A percentile compares a stretch with the other conserved stretches of the same genome.
These are phyloP conservation scores for Picea glauca DNA, from an alignment of 75 land plant species.

Conservation along the genomic window DNA sequence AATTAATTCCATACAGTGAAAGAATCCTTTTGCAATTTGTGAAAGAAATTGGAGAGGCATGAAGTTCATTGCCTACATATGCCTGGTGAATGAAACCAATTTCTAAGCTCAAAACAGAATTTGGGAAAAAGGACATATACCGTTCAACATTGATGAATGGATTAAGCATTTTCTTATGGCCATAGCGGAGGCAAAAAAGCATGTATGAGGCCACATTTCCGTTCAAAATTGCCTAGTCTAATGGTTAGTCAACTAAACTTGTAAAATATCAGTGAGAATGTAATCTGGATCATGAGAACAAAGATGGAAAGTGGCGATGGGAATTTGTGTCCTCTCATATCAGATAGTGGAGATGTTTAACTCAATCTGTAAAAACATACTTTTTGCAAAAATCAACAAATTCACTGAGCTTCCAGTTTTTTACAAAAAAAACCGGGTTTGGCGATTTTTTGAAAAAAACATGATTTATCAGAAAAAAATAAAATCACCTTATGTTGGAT, in stretches of 20 bases:
- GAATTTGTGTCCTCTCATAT: not conserved
- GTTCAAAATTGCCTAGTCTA: not conserved
- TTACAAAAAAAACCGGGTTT: too few species aligned
- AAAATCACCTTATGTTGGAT: too few species aligned
- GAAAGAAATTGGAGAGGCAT: too few species aligned
- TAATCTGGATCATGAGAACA: not conserved
- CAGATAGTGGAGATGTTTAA: not conserved
- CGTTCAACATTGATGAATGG: not conserved
- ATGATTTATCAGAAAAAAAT: too few species aligned
- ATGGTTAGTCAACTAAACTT: not conserved
- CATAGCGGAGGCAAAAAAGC: not conserved
- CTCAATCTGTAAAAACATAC: not conserved
- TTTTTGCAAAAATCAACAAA: too few species aligned
- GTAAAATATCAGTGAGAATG: not conserved
- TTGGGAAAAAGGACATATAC: too few species aligned
- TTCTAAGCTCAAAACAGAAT: not conserved
- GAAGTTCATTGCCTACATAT: too few species aligned
- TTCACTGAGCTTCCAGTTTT: too few species aligned
- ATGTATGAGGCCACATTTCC: not conserved
- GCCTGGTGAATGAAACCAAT: not conserved
- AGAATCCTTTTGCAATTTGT: too few species aligned
- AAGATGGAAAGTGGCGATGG: not conserved
- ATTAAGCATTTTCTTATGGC: not conserved
- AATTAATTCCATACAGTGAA: too few species aligned
- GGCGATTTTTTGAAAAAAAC: too few species aligned